Evolutionary conservation across 202 grass and related monocot genomes (phyloP).

Genomic region (Saccharum hybrid): DNA sequence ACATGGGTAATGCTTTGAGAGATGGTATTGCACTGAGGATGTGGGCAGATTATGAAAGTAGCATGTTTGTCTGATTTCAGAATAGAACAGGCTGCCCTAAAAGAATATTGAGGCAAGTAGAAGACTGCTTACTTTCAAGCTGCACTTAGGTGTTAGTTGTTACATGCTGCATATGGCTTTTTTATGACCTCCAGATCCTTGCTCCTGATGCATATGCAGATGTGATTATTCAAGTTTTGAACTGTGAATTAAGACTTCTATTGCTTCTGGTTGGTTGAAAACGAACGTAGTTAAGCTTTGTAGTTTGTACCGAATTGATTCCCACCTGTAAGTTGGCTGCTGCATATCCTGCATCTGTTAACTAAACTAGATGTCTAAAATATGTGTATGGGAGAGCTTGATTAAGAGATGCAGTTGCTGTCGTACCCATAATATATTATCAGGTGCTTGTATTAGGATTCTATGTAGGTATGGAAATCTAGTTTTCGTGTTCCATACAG

Average conservation of each 20-base stretch:
- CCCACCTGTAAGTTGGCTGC: background rate
- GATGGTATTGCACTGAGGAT: conserved; percentile 56
- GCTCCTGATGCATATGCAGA: background rate
- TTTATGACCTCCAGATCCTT: background rate
- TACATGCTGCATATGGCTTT: background rate
- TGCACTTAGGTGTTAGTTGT: background rate
- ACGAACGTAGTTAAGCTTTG: background rate
- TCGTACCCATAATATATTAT: background rate
- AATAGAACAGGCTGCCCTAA: background rate
- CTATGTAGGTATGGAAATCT: background rate
- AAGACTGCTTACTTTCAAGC: background rate
- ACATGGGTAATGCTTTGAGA: conserved; percentile 41
- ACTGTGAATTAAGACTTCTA: background rate
- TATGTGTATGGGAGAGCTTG: background rate
- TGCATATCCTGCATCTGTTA: background rate
- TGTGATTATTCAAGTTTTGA: background rate
- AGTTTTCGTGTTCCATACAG: background rate
- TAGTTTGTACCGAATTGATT: background rate
- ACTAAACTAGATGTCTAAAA: background rate
- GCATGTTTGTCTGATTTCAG: conserved; percentile 5
- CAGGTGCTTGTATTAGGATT: background rate
- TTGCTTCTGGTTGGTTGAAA: background rate
- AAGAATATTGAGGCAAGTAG: conserved; percentile 7
- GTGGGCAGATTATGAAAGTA: conserved; percentile 48
- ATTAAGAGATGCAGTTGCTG: background rate